Percentiles rank a stretch among this genome's conserved stretches.
phyloP scores from a whole-genome alignment of 164 flowering plant species.

The Aristolochia contorta region DNA sequence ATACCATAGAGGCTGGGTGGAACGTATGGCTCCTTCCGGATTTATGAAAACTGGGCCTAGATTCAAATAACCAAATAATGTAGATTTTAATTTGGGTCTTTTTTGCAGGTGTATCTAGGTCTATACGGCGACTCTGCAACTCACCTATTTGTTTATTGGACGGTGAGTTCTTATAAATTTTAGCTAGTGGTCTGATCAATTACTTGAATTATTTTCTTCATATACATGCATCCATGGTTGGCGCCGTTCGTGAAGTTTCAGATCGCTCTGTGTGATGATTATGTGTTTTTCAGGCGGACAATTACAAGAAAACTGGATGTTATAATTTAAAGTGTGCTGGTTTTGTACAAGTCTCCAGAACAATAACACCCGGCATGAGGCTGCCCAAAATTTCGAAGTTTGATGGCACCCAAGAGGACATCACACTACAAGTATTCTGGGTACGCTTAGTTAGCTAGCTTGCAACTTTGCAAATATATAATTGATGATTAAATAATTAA shows the following conservation, averaged over 20 bases:
- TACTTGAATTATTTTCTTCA: no score
- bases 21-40: neutral
- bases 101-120: neutral
- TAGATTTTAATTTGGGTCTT: neutral
- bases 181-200: no score
- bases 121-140: neutral
- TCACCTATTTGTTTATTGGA: conserved; percentile 1
- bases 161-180: neutral
- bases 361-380: neutral
- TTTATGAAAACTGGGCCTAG: neutral
- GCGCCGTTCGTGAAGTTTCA: no score
- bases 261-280: neutral
- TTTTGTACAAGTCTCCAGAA: neutral
- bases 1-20: neutral
- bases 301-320: neutral
- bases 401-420: neutral
- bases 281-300: neutral
- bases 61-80: neutral
- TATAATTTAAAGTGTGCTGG: neutral
- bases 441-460: neutral
- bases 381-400: neutral
- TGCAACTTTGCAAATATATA: neutral
- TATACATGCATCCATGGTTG: no score
- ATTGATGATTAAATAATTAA: no score
- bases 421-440: neutral